A percentile compares a stretch with the other conserved stretches of the same genome.
phyloP scores from a whole-genome alignment of 371 early-diverging fungal species.

The Mortierella sp. region DNA sequence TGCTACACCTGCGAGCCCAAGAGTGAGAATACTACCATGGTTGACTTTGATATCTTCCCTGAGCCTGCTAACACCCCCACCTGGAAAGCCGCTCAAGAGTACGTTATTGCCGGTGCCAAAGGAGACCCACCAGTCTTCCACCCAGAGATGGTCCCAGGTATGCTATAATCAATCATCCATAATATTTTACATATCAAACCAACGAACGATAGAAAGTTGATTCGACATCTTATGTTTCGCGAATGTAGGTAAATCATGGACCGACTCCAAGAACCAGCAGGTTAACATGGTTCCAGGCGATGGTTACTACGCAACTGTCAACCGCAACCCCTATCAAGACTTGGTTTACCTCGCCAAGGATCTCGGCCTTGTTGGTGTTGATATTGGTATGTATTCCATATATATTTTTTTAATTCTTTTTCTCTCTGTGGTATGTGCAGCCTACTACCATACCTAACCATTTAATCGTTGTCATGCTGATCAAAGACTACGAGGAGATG shows the following conservation, averaged over 20 bases:
- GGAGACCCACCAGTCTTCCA: slow-evolving; percentile 45
- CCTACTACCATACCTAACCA: not conserved
- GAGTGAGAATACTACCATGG: slow-evolving; percentile 39
- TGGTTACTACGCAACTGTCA: slow-evolving; percentile 35
- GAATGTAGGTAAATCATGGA: slow-evolving; percentile 30
- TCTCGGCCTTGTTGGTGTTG: slow-evolving; percentile 53
- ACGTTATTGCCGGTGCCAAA: slow-evolving; percentile 29
- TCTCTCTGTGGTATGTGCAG: not conserved
- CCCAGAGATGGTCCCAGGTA: slow-evolving; percentile 50
- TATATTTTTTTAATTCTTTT: not conserved
- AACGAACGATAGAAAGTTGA: too few relatives aligned
- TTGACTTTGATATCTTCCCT: slow-evolving; percentile 56
- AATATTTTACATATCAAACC: too few relatives aligned
- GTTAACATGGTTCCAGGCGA: slow-evolving; percentile 41
- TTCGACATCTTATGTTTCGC: not conserved
- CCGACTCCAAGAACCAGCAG: slow-evolving; percentile 33
- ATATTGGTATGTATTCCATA: slow-evolving; percentile 28
- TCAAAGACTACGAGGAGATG: slow-evolving; percentile 55
- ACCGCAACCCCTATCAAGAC: slow-evolving; percentile 58
- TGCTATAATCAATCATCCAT: not conserved
- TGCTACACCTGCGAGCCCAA: slow-evolving; percentile 58
- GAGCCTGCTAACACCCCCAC: slow-evolving; percentile 46
- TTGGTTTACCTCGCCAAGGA: slow-evolving; percentile 56
- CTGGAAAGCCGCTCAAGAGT: slow-evolving; percentile 40
- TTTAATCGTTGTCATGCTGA: not conserved